These are phyloP conservation scores for Physcomitrellopsis africana DNA, from an alignment of 225 moss, liverwort and hornwort species.

Conservation along the genomic window DNA sequence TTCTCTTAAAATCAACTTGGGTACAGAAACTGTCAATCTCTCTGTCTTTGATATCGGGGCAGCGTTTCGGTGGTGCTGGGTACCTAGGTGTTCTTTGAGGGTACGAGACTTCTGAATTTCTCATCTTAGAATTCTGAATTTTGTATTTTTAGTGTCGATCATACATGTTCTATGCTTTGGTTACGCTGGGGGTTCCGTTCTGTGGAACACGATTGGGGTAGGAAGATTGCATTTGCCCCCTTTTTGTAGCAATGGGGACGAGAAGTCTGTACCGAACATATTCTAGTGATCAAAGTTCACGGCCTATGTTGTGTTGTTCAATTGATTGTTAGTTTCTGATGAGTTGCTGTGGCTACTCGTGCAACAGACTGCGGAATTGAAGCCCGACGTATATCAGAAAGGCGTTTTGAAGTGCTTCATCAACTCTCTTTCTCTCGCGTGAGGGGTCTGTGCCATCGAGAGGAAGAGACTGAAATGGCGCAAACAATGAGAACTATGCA, in stretches of 20 bases:
- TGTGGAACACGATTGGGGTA: not conserved
- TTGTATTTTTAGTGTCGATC: not conserved
- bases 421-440: slow-evolving; percentile 14
- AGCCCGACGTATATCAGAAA: not conserved
- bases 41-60: not conserved
- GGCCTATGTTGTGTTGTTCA: not conserved
- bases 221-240: not conserved
- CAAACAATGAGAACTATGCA: slow-evolving; percentile 31
- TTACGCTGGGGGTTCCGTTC: not conserved
- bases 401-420: slow-evolving; percentile 21
- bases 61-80: not conserved
- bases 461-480: slow-evolving; percentile 26
- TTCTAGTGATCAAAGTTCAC: not conserved
- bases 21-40: not conserved
- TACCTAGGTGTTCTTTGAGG: not conserved
- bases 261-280: not conserved
- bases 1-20: slow-evolving; percentile 4
- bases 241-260: not conserved
- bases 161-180: not conserved
- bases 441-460: slow-evolving; percentile 6
- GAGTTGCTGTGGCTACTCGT: slow-evolving; percentile 13
- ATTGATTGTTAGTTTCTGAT: slow-evolving; percentile 1
- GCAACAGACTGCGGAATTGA: not conserved
- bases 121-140: slow-evolving; percentile 2
- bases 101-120: not conserved